Base-by-base conservation (phyloP, 2,329 filamentous ascomycete genomes). In the Calonectria multiphialidica region DNA sequence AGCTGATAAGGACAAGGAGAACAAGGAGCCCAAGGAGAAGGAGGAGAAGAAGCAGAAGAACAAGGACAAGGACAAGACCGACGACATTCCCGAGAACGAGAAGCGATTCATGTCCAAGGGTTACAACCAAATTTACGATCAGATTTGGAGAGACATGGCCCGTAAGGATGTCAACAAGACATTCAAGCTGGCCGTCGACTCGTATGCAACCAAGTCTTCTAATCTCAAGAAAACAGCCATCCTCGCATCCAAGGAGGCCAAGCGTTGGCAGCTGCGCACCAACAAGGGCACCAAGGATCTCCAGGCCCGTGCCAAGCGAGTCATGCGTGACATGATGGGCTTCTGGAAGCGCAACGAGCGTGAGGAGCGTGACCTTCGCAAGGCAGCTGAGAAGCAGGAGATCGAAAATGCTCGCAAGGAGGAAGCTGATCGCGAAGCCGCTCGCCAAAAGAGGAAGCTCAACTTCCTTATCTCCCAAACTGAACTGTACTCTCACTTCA, bases 301-400 rank as follows among this genome's bases (percentile, higher is more conserved):
- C 5, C 97, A 98, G 82, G 97, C 97, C 49, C 92, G 97, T 59
- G 97, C 97, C 71, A 99, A 99, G 88, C 94, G 97, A 77, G 96
- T 96, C 72, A 99, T 99, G 97, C 92, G 97, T 82, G 97, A 99
- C 85, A 99, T 99, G 97, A 97, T 98, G 90, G 92, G 94, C 70
- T 99, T 98, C 89, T 99, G 97, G 97, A 98, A 98, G 86, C 93
- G 96, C 70, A 99, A 99, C 83, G 97, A 99, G 84, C 94, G 96
- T 66, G 97, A 99, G 82, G 97, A 99, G 83, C 94, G 97, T 72
- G 97, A 99, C 83, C 88, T 97, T 75, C 93, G 97, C 77, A 97
- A 98, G 86, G 93, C 96, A 65, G 97, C 97, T 6, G 97, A 99
- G 87, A 95, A 93, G 83, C 95, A 98, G 83, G 97, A 98, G 86